Base-by-base conservation (phyloP, 768 basidiomycete genomes). In the Gelatoporia subvermispora region DNA sequence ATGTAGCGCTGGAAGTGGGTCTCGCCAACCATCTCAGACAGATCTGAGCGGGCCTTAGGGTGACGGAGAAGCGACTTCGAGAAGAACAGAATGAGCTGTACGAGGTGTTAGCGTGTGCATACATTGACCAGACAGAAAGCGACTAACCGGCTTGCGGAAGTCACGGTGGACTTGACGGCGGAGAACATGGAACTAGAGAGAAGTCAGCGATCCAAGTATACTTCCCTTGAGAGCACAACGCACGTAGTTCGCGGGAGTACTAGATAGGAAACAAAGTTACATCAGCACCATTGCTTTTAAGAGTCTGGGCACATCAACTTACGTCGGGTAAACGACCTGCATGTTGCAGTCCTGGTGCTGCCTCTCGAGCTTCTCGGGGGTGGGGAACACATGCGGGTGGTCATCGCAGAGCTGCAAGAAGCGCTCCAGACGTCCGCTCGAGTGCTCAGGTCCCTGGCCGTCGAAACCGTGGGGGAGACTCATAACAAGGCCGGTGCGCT, bases 321-420 rank as follows among this genome's bases (percentile, higher is more conserved):
- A 89, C 86, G 93, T 93, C 4, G 93, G 90, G 70, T 98, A 98
- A 23, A 95, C 92, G 56, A 99, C 87, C 71, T 98, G 96, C 91
- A 98, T 92, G 65, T 98, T 99, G 70, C 94, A 96, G 66, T 99
- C 96, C 72, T 99, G 96, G 63, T 97, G 93, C 60, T 96, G 93
- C 41, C 96, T 73, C 62, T 93, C 91, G 51, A 94, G 69, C 74
- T 95, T 96, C 68, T 94, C 82, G 1, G 78, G 78, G 0, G 83
- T 82, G 1, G 95, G 95, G 82, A 82, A 97, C 51, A 85, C 66
- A 64, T 93, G 76, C 5, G 95, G 95, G 65, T 99, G 93, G 60
- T 99, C 95, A 66, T 96, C 95, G 63, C 93, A 96, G 38, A 99
- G 81, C 71, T 98, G 96, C 56, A 99, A 72, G 83, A 97, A 99